Conservation (phyloP, 2,329 filamentous ascomycete species). For the Reticulascus tulasneorum region DNA sequence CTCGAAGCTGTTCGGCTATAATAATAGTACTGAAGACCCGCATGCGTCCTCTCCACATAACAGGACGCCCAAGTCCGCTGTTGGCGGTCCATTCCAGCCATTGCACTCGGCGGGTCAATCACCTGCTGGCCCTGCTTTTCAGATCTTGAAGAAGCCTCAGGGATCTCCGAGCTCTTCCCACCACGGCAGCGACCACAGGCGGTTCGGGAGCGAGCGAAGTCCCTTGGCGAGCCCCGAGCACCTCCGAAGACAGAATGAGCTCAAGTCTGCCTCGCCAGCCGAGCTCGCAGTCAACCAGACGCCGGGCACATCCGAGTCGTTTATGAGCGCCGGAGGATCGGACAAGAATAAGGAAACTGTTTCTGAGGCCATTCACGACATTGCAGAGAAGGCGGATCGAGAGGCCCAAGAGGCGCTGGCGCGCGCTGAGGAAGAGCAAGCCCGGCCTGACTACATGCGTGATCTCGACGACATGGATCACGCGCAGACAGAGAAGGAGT, state of each 20-base stretch:
- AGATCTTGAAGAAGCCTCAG: constrained; percentile 49
- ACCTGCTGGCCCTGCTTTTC: constrained; percentile 33
- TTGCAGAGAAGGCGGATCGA: constrained; percentile 50
- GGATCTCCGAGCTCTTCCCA: constrained; percentile 31
- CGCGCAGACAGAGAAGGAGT: constrained; percentile 50
- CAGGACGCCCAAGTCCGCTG: constrained; percentile 36
- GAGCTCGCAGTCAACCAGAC: constrained; percentile 14
- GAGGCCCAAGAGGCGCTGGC: constrained; percentile 64
- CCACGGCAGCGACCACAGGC: constrained; percentile 36
- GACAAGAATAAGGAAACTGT: constrained; percentile 59
- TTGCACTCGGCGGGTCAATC: constrained; percentile 21
- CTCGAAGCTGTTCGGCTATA: constrained; percentile 19
- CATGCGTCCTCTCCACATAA: constrained; percentile 36
- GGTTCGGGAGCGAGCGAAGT: constrained; percentile 37
- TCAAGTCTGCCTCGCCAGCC: constrained; percentile 26
- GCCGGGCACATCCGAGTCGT: constrained; percentile 14
- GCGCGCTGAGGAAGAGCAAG: constrained; percentile 57
- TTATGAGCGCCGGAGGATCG: constrained; percentile 13
- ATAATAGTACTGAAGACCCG: constrained; percentile 38
- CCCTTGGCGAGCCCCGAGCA: constrained; percentile 42
- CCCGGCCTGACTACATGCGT: constrained; percentile 48
- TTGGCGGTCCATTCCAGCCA: constrained; percentile 24
- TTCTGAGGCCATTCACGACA: constrained; percentile 62
- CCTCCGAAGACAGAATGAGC: constrained; percentile 28
- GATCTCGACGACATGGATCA: constrained; percentile 46